Evolutionary conservation across 176 grass and related monocot genomes (phyloP).

Genomic region (bread wheat (Triticum aestivum)): DNA sequence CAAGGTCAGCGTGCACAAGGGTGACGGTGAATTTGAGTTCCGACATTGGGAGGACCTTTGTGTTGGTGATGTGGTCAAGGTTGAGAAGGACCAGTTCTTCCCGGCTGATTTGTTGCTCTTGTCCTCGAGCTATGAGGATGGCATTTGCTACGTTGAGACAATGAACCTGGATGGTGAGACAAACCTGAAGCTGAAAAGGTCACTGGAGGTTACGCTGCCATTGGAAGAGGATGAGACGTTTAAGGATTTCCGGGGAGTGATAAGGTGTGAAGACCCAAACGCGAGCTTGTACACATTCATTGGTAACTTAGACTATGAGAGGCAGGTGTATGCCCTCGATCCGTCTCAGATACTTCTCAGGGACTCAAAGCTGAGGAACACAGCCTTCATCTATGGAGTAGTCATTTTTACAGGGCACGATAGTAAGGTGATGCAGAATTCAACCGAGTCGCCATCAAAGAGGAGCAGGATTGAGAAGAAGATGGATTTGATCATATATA

Average conservation of each 20-base stretch:
- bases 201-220: conserved; percentile 71
- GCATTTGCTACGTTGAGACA: conserved; percentile 98
- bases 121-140: conserved; percentile 91
- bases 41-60: conserved; percentile 74
- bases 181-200: conserved; percentile 97
- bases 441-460: conserved; percentile 86
- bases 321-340: conserved; percentile 78
- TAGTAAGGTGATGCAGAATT: conserved; percentile 98
- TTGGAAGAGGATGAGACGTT: conserved; percentile 78
- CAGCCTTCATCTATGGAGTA: conserved; percentile 82
- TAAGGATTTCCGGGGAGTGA: conserved; percentile 69
- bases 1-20: conserved; percentile 63
- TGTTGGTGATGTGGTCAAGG: conserved; percentile 86
- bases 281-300: conserved; percentile 86
- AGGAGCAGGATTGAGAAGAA: conserved; percentile 94
- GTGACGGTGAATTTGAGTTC: conserved; percentile 58
- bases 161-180: conserved; percentile 99
- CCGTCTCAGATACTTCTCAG: conserved; percentile 89
- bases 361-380: conserved; percentile 98
- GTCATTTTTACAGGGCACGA: conserved; percentile 95
- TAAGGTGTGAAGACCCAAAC: conserved; percentile 95
- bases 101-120: conserved; percentile 83
- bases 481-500: conserved; percentile 95
- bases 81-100: conserved; percentile 98
- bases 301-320: conserved; percentile 90